Evolutionary conservation across 148 eudicot genomes (phyloP).

Genomic region (Cornus suecica): DNA sequence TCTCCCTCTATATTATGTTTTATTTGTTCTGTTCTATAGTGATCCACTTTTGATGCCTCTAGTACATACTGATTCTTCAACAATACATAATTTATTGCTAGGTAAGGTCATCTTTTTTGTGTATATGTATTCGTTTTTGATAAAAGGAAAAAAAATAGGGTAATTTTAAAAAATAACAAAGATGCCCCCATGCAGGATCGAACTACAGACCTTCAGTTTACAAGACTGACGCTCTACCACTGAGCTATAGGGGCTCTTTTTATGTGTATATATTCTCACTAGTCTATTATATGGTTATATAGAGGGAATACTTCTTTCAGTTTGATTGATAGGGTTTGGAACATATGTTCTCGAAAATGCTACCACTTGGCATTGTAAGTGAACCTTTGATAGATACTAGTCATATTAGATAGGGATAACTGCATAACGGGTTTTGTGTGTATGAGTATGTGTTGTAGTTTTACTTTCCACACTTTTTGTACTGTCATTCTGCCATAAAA

Average conservation of each 20-base stretch:
- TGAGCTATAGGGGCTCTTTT: too few species aligned
- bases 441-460: not conserved
- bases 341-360: not conserved
- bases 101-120: too few species aligned
- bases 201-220: too few species aligned
- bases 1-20: not conserved
- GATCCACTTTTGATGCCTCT: not conserved
- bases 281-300: not conserved
- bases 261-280: not conserved
- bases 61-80: not conserved
- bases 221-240: too few species aligned
- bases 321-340: not conserved
- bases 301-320: not conserved
- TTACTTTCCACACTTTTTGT: not conserved
- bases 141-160: too few species aligned
- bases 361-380: not conserved
- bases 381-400: not conserved
- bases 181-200: too few species aligned
- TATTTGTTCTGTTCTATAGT: not conserved
- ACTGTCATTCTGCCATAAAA: not conserved
- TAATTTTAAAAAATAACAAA: too few species aligned
- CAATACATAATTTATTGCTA: not conserved
- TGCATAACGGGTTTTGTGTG: not conserved
- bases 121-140: too few species aligned
- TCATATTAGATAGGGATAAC: not conserved